Conservation (phyloP, 306 rosid species). For the Quercus robur region DNA sequence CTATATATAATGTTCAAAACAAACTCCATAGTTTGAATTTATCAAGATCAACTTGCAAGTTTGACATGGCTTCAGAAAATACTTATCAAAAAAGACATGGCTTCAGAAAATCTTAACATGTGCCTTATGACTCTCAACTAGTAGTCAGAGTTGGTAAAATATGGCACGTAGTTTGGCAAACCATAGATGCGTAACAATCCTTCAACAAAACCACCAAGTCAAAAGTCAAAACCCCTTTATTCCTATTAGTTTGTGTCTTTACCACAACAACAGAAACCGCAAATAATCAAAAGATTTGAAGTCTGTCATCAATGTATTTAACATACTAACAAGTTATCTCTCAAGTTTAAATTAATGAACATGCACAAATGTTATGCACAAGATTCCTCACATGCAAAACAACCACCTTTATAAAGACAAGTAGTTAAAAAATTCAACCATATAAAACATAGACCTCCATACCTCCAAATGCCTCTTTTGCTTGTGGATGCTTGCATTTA, state of each 20-base stretch:
- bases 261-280: neutral
- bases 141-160: neutral
- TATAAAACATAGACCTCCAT: conserved; percentile 21
- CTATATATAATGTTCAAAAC: neutral
- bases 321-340: neutral
- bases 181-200: neutral
- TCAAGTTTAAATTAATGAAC: neutral
- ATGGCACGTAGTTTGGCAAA: neutral
- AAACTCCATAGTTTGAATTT: neutral
- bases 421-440: neutral
- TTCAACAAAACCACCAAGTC: neutral
- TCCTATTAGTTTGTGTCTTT: neutral
- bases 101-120: neutral
- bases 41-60: neutral
- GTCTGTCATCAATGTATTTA: neutral
- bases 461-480: conserved; percentile 99
- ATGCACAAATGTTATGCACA: neutral
- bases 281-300: neutral
- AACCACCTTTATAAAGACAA: conserved; percentile 11
- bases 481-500: conserved; percentile 96
- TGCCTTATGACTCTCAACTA: neutral
- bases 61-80: neutral
- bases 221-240: neutral
- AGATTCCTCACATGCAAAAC: neutral
- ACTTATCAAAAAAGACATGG: no score